Percentiles rank a stretch among this genome's conserved stretches.
Conservation (phyloP, 495 filamentous ascomycete genomes). For the Emericellopsis terricola region DNA sequence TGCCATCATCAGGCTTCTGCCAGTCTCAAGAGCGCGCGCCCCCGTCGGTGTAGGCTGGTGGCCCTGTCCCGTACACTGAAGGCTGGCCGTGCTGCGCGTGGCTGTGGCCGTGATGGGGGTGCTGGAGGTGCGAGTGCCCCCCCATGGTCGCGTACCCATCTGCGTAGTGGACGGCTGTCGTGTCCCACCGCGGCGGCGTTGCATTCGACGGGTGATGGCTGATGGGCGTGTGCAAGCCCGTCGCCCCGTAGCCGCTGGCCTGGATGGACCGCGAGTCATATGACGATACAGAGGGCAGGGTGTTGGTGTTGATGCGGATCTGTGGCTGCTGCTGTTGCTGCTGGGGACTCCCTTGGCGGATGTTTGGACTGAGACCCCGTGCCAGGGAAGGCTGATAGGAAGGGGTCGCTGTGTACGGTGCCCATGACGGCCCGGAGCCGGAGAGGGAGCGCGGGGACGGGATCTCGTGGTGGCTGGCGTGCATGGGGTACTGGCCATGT, state of each 20-base stretch:
- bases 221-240: constrained; percentile 7
- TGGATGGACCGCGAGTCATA: constrained; percentile 1
- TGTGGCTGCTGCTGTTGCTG: background rate
- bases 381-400: background rate
- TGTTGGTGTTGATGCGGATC: constrained; percentile 2
- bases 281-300: constrained; percentile 2
- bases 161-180: constrained; percentile 8
- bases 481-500: constrained; percentile 2
- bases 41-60: background rate
- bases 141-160: constrained; percentile 16
- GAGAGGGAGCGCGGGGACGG: constrained; percentile 1
- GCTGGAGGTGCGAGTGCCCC: no score
- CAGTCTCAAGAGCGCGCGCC: background rate
- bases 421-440: constrained; percentile 1
- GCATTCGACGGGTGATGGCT: constrained; percentile 11
- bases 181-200: constrained; percentile 21
- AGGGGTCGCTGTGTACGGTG: background rate
- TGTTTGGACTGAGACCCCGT: background rate
- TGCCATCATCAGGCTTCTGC: background rate
- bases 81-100: background rate
- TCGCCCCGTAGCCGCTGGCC: constrained; percentile 7
- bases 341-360: background rate
- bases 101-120: constrained; percentile 10
- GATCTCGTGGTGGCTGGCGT: constrained; percentile 2
- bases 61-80: background rate